Evolutionary conservation across 176 grass and related monocot genomes (phyloP).

Genomic region (Cenchrus americanus): DNA sequence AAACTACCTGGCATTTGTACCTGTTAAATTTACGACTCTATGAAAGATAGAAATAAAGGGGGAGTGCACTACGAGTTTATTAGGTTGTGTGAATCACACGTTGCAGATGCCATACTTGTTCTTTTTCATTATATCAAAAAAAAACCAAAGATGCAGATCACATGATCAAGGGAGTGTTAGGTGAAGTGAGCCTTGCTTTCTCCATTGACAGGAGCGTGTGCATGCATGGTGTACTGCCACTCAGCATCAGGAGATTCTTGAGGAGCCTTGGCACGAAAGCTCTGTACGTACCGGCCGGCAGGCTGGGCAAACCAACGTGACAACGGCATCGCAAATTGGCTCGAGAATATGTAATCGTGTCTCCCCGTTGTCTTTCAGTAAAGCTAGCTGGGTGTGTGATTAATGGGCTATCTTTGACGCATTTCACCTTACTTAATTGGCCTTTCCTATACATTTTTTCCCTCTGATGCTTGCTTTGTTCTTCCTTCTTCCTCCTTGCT

Average conservation of each 20-base stretch:
- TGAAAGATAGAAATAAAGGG: background rate
- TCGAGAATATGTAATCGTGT: constrained; percentile 36
- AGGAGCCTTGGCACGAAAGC: constrained; percentile 36
- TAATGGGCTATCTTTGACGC: background rate
- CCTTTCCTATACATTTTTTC: background rate
- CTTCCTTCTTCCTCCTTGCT: background rate
- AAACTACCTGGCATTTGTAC: background rate
- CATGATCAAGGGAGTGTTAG: background rate
- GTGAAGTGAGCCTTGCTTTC: constrained; percentile 11
- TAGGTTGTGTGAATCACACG: background rate
- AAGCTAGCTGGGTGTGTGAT: background rate
- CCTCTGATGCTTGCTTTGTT: constrained; percentile 5
- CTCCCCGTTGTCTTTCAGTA: background rate
- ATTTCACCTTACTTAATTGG: constrained; percentile 9
- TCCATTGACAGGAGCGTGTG: constrained; percentile 2
- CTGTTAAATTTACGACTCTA: background rate
- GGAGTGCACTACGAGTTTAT: background rate
- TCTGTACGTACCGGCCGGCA: background rate
- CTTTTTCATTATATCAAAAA: background rate
- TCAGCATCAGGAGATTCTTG: constrained; percentile 18
- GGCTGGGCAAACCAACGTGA: constrained; percentile 26
- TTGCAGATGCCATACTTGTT: background rate
- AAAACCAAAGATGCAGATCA: background rate
- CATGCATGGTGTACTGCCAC: background rate
- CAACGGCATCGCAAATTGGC: constrained; percentile 11